A percentile compares a stretch with the other conserved stretches of the same genome.
Conservation (phyloP, 1,284 basidiomycete species). For the Neotropicomus parvogracilis region DNA sequence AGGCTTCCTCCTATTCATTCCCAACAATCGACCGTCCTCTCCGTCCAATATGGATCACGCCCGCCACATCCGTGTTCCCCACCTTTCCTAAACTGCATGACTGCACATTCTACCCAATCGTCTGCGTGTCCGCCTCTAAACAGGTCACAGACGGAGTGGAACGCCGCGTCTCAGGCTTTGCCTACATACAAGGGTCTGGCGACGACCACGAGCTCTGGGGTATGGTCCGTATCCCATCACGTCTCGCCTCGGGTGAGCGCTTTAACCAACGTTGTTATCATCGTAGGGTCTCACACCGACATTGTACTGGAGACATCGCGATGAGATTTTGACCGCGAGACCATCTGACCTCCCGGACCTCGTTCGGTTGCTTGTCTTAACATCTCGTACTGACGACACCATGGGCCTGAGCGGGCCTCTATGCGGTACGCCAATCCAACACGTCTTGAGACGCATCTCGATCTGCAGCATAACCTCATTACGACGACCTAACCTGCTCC, state of each 20-base stretch:
- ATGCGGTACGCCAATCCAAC: conserved; percentile 31
- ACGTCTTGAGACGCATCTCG: conserved; percentile 38
- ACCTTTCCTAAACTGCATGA: conserved; percentile 26
- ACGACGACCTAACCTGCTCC: conserved; percentile 5
- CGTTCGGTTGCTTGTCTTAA: conserved; percentile 44
- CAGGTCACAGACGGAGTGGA: conserved; percentile 55
- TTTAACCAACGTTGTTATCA: neutral
- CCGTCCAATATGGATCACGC: conserved; percentile 68
- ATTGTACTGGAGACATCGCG: conserved; percentile 65
- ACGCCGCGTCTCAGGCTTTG: conserved; percentile 58
- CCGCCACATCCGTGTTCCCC: conserved; percentile 47
- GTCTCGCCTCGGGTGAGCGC: neutral
- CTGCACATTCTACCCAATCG: conserved; percentile 53
- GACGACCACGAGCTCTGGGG: conserved; percentile 90
- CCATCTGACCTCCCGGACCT: conserved; percentile 49
- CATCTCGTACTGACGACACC: neutral
- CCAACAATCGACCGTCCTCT: conserved; percentile 51
- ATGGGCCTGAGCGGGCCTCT: neutral
- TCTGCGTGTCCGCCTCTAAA: conserved; percentile 78
- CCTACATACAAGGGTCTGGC: conserved; percentile 85
- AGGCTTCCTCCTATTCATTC: conserved; percentile 53
- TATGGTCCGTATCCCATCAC: conserved; percentile 48
- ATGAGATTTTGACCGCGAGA: conserved; percentile 44
- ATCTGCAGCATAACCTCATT: conserved; percentile 37
- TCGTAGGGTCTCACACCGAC: conserved; percentile 66